Percentiles rank a stretch among this genome's conserved stretches.
Conservation (phyloP, 139 green algal genomes). For the Coelastrella sp. region DNA sequence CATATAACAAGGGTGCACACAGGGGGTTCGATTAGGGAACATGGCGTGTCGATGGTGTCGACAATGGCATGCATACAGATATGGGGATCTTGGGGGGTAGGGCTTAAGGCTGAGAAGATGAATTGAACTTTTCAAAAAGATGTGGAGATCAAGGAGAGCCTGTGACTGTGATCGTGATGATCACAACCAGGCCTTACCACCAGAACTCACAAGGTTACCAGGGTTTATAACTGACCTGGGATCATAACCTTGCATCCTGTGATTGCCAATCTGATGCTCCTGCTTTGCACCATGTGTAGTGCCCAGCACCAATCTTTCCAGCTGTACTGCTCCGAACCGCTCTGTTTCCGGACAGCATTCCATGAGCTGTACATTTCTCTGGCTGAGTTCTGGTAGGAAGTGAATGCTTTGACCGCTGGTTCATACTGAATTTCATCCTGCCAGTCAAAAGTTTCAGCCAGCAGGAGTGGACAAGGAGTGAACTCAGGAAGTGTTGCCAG, state of each 20-base stretch:
- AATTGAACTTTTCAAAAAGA: too few relatives aligned
- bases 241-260: slow-evolving; percentile 50
- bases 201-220: background rate
- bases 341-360: background rate
- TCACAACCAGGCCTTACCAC: background rate
- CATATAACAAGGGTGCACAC: too few relatives aligned
- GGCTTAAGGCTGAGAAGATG: too few relatives aligned
- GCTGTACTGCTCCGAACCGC: background rate
- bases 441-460: background rate
- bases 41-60: too few relatives aligned
- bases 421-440: slow-evolving; percentile 24
- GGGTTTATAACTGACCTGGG: slow-evolving; percentile 49
- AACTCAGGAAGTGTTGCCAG: background rate
- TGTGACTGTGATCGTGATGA: too few relatives aligned
- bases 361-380: background rate
- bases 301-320: slow-evolving; percentile 45
- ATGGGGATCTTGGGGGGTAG: too few relatives aligned
- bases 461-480: slow-evolving; percentile 17
- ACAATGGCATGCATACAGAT: too few relatives aligned
- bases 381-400: background rate
- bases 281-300: slow-evolving; percentile 52
- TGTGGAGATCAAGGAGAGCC: too few relatives aligned
- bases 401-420: slow-evolving; percentile 26
- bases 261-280: slow-evolving; percentile 47
- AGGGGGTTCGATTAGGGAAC: too few relatives aligned